phyloP scores from a whole-genome alignment of 2,329 filamentous ascomycete genomes.

The Microcera coccophila region DNA sequence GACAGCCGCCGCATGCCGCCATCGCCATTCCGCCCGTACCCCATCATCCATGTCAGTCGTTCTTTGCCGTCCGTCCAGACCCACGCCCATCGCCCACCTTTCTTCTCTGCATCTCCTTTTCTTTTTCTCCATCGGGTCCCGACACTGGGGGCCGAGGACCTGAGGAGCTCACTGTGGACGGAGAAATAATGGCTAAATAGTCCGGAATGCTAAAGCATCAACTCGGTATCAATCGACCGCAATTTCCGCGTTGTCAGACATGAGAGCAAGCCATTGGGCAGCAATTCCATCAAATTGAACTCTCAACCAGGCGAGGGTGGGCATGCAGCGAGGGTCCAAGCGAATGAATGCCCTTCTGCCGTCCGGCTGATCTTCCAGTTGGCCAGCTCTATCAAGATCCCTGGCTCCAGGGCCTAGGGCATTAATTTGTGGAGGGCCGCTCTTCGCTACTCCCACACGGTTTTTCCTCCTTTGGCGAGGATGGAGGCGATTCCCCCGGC shows the following conservation, averaged over 20 bases:
- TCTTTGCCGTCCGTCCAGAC: not conserved
- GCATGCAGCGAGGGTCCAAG: conserved; percentile 33
- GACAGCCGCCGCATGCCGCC: conserved; percentile 27
- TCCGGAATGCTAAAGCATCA: no score
- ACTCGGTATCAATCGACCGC: conserved; percentile 5
- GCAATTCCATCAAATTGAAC: conserved; percentile 22
- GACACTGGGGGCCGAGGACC: no score
- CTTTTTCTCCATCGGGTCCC: not conserved
- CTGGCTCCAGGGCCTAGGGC: conserved; percentile 4
- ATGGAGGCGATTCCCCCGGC: not conserved
- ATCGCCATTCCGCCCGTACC: conserved; percentile 22
- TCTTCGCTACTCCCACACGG: not conserved
- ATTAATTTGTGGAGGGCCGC: conserved; percentile 9
- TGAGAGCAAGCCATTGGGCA: conserved; percentile 32
- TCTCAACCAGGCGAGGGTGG: conserved; percentile 8
- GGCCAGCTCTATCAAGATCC: conserved; percentile 34
- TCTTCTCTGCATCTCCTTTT: conserved; percentile 17
- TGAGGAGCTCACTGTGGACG: no score
- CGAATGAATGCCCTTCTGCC: conserved; percentile 32
- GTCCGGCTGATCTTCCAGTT: conserved; percentile 43
- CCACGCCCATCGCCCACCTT: conserved; percentile 9
- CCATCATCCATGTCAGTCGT: conserved; percentile 15
- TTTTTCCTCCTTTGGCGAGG: not conserved
- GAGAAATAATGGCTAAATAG: no score
- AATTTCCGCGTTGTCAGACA: conserved; percentile 12